Percentiles rank a stretch among this genome's conserved stretches.
phyloP scores from a whole-genome alignment of 75 land plant species.

The Picea sitchensis region DNA sequence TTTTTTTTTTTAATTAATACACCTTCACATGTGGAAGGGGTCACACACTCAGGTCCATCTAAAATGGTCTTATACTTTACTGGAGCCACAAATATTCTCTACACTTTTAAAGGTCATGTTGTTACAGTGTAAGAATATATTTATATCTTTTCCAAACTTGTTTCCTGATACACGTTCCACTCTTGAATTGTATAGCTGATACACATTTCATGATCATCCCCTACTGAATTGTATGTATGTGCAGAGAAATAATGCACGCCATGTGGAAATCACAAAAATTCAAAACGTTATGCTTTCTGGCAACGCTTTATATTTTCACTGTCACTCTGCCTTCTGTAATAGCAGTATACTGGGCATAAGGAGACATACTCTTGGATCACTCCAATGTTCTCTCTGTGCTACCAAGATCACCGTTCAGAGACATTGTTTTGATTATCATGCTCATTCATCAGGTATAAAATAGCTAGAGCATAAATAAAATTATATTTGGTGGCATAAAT shows the following conservation, averaged over 20 bases:
- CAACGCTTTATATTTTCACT: constrained; percentile 68
- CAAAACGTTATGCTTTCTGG: constrained; percentile 57
- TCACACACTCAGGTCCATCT: constrained; percentile 70
- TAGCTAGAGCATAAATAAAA: too few relatives aligned
- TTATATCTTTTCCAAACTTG: background rate
- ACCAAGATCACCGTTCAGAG: constrained; percentile 38
- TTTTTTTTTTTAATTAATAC: too few relatives aligned
- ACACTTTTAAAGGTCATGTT: constrained; percentile 96
- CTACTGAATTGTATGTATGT: background rate
- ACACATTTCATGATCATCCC: too few relatives aligned
- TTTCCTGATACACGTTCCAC: background rate
- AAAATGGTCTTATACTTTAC: constrained; percentile 86
- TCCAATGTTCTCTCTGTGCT: constrained; percentile 62
- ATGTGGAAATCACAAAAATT: constrained; percentile 76
- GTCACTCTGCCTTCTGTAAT: constrained; percentile 62
- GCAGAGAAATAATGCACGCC: constrained; percentile 77
- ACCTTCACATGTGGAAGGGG: constrained; percentile 13
- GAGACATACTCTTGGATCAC: constrained; percentile 50
- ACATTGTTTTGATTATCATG: constrained; percentile 60
- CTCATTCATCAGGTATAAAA: constrained; percentile 56
- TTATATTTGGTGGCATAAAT: too few relatives aligned
- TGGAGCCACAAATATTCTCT: constrained; percentile 93
- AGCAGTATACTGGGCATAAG: constrained; percentile 72
- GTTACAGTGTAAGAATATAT: constrained; percentile 83
- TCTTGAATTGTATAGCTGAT: too few relatives aligned